Evolutionary conservation across 2,329 filamentous ascomycete species (phyloP).

Genomic region (Phaeosphaeria sp.): DNA sequence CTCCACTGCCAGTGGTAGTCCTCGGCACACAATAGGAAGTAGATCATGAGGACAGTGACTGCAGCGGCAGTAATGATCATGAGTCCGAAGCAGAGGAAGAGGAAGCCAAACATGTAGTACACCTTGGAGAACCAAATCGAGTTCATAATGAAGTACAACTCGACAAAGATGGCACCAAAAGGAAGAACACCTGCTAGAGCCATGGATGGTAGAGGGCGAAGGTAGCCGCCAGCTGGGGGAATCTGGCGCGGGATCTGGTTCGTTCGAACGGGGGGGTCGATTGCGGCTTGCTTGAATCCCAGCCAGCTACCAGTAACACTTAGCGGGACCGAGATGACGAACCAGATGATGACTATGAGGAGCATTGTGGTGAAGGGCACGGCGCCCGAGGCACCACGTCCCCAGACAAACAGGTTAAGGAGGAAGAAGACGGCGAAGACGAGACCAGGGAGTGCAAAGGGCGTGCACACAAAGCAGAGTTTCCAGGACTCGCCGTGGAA

Average conservation of each 20-base stretch:
- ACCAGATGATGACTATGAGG: conserved; percentile 92
- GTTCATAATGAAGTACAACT: conserved; percentile 99
- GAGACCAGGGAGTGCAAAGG: conserved; percentile 81
- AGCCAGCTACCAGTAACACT: conserved; percentile 92
- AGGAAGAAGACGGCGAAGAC: conserved; percentile 92
- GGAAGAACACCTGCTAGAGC: conserved; percentile 90
- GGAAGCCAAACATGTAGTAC: conserved; percentile 99
- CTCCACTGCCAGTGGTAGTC: conserved; percentile 99
- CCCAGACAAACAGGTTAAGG: conserved; percentile 95
- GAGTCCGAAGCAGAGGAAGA: conserved; percentile 95
- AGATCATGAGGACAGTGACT: conserved; percentile 91
- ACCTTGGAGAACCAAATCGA: conserved; percentile 98
- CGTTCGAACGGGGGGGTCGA: conserved; percentile 84
- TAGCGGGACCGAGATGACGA: conserved; percentile 91
- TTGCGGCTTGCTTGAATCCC: conserved; percentile 74
- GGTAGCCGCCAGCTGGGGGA: conserved; percentile 80
- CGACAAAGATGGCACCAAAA: conserved; percentile 96
- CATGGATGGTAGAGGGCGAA: conserved; percentile 87
- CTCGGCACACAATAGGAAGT: conserved; percentile 93
- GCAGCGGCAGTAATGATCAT: conserved; percentile 96
- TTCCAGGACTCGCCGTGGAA: conserved; percentile 95
- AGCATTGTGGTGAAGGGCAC: conserved; percentile 98
- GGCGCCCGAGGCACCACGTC: conserved; percentile 86
- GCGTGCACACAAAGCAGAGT: conserved; percentile 87
- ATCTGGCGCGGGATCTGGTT: conserved; percentile 99